Conservation (phyloP, 257 asterid genomes). For the Primulina tabacum region DNA sequence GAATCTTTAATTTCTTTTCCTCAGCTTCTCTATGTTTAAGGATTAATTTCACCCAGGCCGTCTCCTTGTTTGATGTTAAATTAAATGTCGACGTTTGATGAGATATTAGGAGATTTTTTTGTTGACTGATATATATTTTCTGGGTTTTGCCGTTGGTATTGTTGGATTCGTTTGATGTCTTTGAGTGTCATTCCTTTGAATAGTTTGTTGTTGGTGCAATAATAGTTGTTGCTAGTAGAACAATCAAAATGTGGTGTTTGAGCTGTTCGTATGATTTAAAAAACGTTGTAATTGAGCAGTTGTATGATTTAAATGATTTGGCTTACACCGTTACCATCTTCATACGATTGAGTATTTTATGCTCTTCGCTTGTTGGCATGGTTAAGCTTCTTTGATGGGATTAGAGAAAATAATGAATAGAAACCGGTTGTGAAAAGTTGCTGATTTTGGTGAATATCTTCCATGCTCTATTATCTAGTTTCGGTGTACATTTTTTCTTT, state of each 20-base stretch:
- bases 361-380: not conserved
- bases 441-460: not conserved
- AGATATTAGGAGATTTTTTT: not conserved
- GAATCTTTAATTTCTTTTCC: not conserved
- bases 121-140: not conserved
- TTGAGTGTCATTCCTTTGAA: not conserved
- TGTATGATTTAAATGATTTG: too few species aligned
- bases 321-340: too few species aligned
- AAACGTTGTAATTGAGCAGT: too few species aligned
- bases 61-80: not conserved
- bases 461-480: not conserved
- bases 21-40: not conserved
- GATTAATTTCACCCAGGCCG: not conserved
- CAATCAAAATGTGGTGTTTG: too few species aligned
- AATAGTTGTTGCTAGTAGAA: too few species aligned
- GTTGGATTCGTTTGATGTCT: not conserved
- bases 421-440: not conserved
- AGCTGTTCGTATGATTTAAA: too few species aligned
- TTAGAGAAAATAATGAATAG: not conserved
- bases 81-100: not conserved
- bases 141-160: not conserved
- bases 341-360: not conserved
- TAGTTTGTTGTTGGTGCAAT: not conserved
- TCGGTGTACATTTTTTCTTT: not conserved
- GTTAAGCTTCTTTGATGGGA: not conserved